Base-by-base conservation (phyloP, 164 flowering plant species). In the Piper betle region DNA sequence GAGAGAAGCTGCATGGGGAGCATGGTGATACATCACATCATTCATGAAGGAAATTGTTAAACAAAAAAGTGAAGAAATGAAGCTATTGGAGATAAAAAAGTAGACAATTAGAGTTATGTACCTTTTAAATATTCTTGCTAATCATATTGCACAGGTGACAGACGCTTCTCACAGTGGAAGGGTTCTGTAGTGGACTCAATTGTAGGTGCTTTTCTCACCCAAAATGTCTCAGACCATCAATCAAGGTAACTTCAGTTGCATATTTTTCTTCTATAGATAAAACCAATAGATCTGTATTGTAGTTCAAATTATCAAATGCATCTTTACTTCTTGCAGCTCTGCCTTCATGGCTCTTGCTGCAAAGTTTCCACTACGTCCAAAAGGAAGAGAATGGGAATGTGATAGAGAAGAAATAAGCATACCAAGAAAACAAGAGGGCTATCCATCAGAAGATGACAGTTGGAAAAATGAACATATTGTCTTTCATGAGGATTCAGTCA, bases 131-230 rank as follows among this genome's bases (percentile, higher is more conserved):
- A 4, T 7, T 52, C 43, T 4, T 4, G 4, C 4, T 41, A 9
- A 41, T 41, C 43, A 52, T 53, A 13, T 17, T 53, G 37, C 3
- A 57, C 80, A 84, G 90, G 87, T 18, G 80, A 81, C 55, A 75
- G 87, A 60, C 73, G 74, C 33, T 84, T 82, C 72, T 63, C 76
- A 37, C 50, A 43, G 39, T 82, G 90, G 90, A 79, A 79, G 63
- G 87, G 87, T 54, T 84, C 87, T 15, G 87, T 84, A 52, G 69
- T 82, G 65, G 85, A 84, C 74, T 84, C 87, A 4, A 81, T 81
- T n/a, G 54, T 81, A 52, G 87, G 90, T 56, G 90, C 82, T 42
- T 82, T 78, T 58, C 76, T 84, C 2, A 84, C 90, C 57, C 90
- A 84, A 50, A 84, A 84, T 72, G 87, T 82, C 0, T 79, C 90